Percentiles rank a stretch among this genome's conserved stretches.
These are phyloP conservation scores for Colletotrichum horii DNA, from an alignment of 2,329 filamentous ascomycete species.

Conservation along the genomic window DNA sequence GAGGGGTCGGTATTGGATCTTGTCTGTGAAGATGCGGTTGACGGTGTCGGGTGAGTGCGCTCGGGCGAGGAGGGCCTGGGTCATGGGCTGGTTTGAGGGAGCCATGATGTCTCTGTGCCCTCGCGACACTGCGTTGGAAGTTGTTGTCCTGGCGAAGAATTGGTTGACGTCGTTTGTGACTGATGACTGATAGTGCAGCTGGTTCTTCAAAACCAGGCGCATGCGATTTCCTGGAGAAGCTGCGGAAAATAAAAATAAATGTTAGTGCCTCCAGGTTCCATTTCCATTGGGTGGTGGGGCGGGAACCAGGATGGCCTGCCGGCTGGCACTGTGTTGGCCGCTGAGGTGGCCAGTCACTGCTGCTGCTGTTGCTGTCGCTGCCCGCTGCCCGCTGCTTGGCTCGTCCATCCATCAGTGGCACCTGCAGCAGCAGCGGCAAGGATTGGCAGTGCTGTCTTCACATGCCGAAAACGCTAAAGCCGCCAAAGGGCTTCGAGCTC, in stretches of 20 bases:
- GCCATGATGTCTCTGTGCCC: constrained; percentile 33
- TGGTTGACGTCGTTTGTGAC: background rate
- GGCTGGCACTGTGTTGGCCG: background rate
- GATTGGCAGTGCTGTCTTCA: constrained; percentile 4
- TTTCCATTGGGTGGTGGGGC: background rate
- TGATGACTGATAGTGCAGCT: background rate
- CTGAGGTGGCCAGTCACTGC: background rate
- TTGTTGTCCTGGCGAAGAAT: background rate
- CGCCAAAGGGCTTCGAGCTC: background rate
- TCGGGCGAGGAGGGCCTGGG: constrained; percentile 72
- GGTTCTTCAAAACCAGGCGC: background rate
- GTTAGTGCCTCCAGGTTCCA: constrained; percentile 22
- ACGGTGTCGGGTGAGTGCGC: constrained; percentile 80
- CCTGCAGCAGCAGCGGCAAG: background rate
- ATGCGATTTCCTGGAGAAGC: background rate
- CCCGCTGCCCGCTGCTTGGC: background rate
- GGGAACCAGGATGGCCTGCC: background rate
- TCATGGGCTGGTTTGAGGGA: constrained; percentile 43
- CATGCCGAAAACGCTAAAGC: constrained; percentile 16
- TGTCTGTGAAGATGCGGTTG: constrained; percentile 77
- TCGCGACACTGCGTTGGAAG: too few species aligned
- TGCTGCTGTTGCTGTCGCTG: background rate
- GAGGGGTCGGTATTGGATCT: constrained; percentile 82
- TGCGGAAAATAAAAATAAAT: constrained; percentile 20
- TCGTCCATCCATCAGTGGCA: background rate